A percentile compares a stretch with the other conserved stretches of the same genome.
phyloP scores from a whole-genome alignment of 208 protist species.

The Trichomonas vaginalis region DNA sequence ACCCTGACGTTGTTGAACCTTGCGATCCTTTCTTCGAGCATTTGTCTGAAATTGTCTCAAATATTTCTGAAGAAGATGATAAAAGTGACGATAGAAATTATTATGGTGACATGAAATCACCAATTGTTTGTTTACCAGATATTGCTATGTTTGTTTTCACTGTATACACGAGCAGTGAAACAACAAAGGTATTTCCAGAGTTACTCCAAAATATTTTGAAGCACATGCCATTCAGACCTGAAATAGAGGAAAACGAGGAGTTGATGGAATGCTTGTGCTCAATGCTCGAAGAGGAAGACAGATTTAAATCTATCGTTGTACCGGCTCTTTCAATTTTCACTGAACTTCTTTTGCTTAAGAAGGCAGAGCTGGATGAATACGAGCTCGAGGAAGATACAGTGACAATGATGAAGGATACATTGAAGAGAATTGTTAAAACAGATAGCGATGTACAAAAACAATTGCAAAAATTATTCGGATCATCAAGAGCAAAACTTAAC shows the following conservation, averaged over 20 bases:
- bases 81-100: too few relatives aligned
- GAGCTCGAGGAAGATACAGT: not conserved
- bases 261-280: not conserved
- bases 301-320: not conserved
- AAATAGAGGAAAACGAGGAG: not conserved
- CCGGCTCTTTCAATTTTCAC: not conserved
- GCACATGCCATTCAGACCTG: not conserved
- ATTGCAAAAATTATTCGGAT: not conserved
- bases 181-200: not conserved
- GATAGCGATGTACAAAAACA: not conserved
- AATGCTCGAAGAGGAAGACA: not conserved
- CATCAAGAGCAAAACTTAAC: not conserved
- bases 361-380: not conserved
- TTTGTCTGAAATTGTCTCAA: not conserved
- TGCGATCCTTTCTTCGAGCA: not conserved
- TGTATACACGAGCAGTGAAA: not conserved
- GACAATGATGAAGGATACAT: not conserved
- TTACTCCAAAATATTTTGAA: not conserved
- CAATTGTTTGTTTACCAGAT: not conserved
- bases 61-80: not conserved
- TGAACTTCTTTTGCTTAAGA: not conserved
- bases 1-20: not conserved
- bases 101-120: not conserved
- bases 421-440: not conserved
- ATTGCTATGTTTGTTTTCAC: not conserved